These are phyloP conservation scores for Lathyrus oleraceus DNA, from an alignment of 306 rosid genomes.

Conservation along the genomic window DNA sequence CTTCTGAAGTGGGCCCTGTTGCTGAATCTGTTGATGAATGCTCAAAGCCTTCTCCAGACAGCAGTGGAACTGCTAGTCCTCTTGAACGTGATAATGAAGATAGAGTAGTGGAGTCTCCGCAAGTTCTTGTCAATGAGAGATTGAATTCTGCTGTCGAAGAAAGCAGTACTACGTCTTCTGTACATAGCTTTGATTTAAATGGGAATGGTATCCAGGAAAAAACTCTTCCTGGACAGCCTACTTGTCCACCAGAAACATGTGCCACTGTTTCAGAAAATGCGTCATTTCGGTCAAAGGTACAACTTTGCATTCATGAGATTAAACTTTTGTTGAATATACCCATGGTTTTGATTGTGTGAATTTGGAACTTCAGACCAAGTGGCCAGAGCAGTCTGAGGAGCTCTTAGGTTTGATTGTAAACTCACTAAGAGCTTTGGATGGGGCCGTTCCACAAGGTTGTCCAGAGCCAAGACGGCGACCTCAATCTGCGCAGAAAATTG, in stretches of 20 bases:
- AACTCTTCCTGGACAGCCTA: conserved; percentile 67
- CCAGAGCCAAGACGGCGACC: conserved; percentile 97
- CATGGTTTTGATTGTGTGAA: conserved; percentile 34
- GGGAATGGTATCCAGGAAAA: conserved; percentile 51
- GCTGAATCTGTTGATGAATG: conserved; percentile 59
- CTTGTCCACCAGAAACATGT: conserved; percentile 83
- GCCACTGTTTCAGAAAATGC: conserved; percentile 68
- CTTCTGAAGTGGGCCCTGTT: conserved; percentile 73
- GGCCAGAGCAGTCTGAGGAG: conserved; percentile 99
- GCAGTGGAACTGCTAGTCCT: conserved; percentile 59
- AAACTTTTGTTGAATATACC: conserved; percentile 13
- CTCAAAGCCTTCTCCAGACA: conserved; percentile 62
- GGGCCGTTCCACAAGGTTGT: conserved; percentile 94
- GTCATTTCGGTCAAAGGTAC: conserved; percentile 76
- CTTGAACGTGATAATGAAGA: conserved; percentile 66
- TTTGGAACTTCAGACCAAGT: conserved; percentile 71
- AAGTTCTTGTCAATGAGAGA: conserved; percentile 62
- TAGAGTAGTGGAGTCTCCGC: conserved; percentile 60
- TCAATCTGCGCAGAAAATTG: conserved; percentile 90
- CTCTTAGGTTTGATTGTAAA: conserved; percentile 95
- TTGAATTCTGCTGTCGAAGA: conserved; percentile 67
- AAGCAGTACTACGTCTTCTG: conserved; percentile 71
- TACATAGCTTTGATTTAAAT: conserved; percentile 80
- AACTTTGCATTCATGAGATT: conserved; percentile 21
- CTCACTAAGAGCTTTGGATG: conserved; percentile 91